Percentiles rank a stretch among this genome's conserved stretches.
Evolutionary conservation across 2,329 filamentous ascomycete species (phyloP).

Genomic region (Aciculosporium take): DNA sequence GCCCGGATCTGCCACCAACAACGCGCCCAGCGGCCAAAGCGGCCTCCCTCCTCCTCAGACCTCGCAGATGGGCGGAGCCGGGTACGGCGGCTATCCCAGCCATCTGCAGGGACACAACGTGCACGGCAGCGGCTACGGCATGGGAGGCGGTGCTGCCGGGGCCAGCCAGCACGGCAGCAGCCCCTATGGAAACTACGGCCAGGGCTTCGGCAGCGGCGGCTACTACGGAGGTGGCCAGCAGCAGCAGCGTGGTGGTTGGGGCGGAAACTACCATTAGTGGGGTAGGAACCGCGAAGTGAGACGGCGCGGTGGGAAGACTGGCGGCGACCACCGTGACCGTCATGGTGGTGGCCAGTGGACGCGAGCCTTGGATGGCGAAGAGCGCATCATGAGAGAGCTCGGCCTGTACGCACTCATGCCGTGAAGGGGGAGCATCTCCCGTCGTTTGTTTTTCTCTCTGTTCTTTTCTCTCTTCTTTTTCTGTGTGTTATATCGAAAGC

Average conservation of each 20-base stretch:
- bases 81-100: constrained; percentile 40
- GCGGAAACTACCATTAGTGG: constrained; percentile 42
- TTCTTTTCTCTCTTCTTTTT: constrained; percentile 1
- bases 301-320: constrained; percentile 9
- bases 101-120: constrained; percentile 39
- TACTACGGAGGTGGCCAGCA: constrained; percentile 32
- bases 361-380: constrained; percentile 5
- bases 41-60: constrained; percentile 42
- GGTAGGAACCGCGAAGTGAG: constrained; percentile 18
- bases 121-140: constrained; percentile 42
- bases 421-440: constrained; percentile 2
- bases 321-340: constrained; percentile 3
- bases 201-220: constrained; percentile 31
- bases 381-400: constrained; percentile 8
- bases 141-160: constrained; percentile 35
- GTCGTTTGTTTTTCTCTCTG: not conserved
- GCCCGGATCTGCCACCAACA: constrained; percentile 44
- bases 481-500: constrained; percentile 10
- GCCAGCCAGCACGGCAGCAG: constrained; percentile 37
- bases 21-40: constrained; percentile 31
- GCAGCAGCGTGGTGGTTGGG: constrained; percentile 41
- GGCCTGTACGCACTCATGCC: constrained; percentile 6
- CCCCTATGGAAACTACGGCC: constrained; percentile 39
- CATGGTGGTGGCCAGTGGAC: not conserved
- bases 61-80: constrained; percentile 36